These are phyloP conservation scores for Vanrija humicola DNA, from an alignment of 1,284 basidiomycete genomes.

Conservation along the genomic window DNA sequence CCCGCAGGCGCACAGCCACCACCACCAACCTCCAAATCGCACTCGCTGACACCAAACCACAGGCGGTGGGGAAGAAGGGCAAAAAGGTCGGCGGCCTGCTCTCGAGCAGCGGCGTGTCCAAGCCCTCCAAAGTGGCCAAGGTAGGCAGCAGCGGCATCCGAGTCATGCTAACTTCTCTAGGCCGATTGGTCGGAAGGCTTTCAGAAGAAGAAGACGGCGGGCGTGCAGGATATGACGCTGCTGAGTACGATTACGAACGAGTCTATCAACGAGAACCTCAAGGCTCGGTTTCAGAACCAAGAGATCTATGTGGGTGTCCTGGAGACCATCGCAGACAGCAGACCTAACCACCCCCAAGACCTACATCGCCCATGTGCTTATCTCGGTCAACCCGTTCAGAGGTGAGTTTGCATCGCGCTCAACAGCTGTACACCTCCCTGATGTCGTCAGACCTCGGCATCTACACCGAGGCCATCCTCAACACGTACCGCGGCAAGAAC, in stretches of 20 bases:
- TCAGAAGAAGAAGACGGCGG: constrained; percentile 97
- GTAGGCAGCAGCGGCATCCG: constrained; percentile 1
- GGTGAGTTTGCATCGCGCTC: constrained; percentile 54
- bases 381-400: constrained; percentile 97
- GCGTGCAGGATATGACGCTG: constrained; percentile 98
- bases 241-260: constrained; percentile 97
- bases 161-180: constrained; percentile 49
- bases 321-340: neutral
- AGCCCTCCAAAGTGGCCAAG: constrained; percentile 20
- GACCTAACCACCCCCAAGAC: constrained; percentile 53
- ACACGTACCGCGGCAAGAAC: constrained; percentile 93
- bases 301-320: constrained; percentile 74
- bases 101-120: constrained; percentile 47
- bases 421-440: neutral
- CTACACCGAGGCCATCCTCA: constrained; percentile 83
- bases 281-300: constrained; percentile 89
- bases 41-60: constrained; percentile 13
- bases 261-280: constrained; percentile 94
- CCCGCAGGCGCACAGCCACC: neutral
- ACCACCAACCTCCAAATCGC: neutral
- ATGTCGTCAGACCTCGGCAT: constrained; percentile 77
- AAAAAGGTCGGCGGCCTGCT: constrained; percentile 74
- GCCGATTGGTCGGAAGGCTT: constrained; percentile 98
- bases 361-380: constrained; percentile 94
- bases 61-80: constrained; percentile 88